Conservation (phyloP, 352 stramenopile genomes). For the Globisporangium barbulae region DNA sequence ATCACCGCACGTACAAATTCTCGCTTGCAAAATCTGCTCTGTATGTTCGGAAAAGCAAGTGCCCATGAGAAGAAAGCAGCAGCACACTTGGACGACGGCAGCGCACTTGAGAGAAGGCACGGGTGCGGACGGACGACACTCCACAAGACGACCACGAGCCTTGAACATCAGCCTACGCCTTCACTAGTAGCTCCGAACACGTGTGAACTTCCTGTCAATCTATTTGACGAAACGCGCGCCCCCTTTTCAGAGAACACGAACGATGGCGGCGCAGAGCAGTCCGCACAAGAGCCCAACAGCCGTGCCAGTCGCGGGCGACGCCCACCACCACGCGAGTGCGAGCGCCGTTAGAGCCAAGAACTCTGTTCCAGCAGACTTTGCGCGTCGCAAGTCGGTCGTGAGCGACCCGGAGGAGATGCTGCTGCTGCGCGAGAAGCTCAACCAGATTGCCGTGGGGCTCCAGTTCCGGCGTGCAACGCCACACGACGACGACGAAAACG, state of each 20-base stretch:
- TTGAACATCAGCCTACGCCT: not conserved
- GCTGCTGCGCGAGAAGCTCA: slow-evolving; percentile 75
- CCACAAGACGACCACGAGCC: not conserved
- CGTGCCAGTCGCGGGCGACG: not conserved
- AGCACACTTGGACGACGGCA: not conserved
- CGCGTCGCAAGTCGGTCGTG: slow-evolving; percentile 56
- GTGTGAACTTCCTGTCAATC: not conserved
- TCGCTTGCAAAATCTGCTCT: too few relatives aligned
- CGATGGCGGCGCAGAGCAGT: slow-evolving; percentile 32
- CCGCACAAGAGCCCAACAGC: slow-evolving; percentile 14
- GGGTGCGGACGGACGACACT: not conserved
- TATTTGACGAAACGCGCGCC: not conserved
- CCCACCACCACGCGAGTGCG: not conserved
- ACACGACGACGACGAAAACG: slow-evolving; percentile 21
- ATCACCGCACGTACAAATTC: too few relatives aligned
- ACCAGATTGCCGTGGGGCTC: slow-evolving; percentile 52
- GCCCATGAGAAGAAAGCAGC: not conserved
- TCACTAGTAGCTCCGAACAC: not conserved
- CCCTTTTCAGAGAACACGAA: not conserved
- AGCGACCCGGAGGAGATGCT: slow-evolving; percentile 61
- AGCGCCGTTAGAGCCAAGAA: not conserved
- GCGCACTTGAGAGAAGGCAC: not conserved
- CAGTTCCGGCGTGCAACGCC: slow-evolving; percentile 14
- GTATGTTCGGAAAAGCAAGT: not conserved
- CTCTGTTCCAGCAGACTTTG: not conserved